Base-by-base conservation (phyloP, 1,284 basidiomycete genomes). In the Apiotrichum porosum region DNA sequence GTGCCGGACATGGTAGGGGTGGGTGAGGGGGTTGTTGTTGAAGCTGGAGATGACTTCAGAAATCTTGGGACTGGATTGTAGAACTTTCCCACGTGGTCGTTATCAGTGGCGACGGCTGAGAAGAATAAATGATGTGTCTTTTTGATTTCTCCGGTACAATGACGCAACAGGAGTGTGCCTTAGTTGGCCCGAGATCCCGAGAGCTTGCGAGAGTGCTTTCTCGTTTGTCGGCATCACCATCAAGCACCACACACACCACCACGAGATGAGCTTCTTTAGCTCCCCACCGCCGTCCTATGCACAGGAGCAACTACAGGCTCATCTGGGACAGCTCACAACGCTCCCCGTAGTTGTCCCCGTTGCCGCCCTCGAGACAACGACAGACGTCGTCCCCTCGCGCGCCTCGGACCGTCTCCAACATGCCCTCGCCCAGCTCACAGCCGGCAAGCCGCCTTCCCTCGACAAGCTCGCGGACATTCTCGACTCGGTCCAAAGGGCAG, bases 1-100 rank as follows among this genome's bases (percentile, higher is more conserved):
- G 71, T 73, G 26, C 66, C 68, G 9, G 72, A 73, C 72, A 74
- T 74, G 15, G 32, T 8, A 30, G 32, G 12, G 10, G 41, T 26
- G 13, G 30, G 9, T 19, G 26, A 14, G 34, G 26, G 28, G 26
- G 26, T 28, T 28, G 26, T 28, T 28, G 26, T 28, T n/a, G n/a
- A 8, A 6, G n/a, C 32, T 34, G 32, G 31, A 6, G 32, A 18
- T 13, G 35, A 17, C 9, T n/a, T 34, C 33, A 26, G 43, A 44
- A 37, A 37, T 44, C 43, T 44, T 37, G 43, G n/a, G n/a, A n/a
- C n/a, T n/a, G n/a, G n/a, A n/a, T 42, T 40, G 38, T 34, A 33
- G 26, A 9, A 37, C 26, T 37, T 37, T 17, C n/a, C 44, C 37
- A 35, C 32, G 41, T 42, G 41, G 32, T 22, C 24, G 10, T 32